Conservation (phyloP, 1,139 yeast genomes). For the Hemisphaericaspora lyxosophila region DNA sequence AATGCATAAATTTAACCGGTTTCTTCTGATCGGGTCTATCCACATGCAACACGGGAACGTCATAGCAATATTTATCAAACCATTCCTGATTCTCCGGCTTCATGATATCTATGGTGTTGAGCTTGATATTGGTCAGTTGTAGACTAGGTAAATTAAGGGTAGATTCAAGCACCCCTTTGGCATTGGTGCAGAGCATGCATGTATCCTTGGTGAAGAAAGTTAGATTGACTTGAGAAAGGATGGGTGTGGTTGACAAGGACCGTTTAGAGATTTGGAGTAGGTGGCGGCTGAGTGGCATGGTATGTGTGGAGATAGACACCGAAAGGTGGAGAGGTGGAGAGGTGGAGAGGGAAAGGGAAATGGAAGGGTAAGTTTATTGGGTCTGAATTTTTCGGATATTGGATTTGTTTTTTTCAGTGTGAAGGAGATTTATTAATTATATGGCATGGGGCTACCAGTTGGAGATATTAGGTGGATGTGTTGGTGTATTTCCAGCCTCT, state of each 20-base stretch:
- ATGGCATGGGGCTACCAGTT: no score
- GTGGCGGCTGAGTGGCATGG: no score
- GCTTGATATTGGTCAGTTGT: conserved; percentile 27
- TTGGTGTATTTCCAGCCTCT: no score
- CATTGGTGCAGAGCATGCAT: conserved; percentile 78
- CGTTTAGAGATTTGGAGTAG: no score
- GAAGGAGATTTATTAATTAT: no score
- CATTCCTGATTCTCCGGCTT: conserved; percentile 65
- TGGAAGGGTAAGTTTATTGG: no score
- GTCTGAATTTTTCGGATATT: no score
- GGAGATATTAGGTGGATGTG: no score
- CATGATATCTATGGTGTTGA: conserved; percentile 64
- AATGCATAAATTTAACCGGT: conserved; percentile 74
- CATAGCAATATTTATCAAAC: conserved; percentile 84
- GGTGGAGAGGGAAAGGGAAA: no score
- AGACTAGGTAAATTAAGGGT: conserved; percentile 32
- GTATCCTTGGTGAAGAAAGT: conserved; percentile 76
- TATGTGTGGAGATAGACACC: no score
- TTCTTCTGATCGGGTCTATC: conserved; percentile 47
- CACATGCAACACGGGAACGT: conserved; percentile 85
- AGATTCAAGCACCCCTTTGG: conserved; percentile 52
- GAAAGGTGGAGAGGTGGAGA: no score
- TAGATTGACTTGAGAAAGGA: conserved; percentile 19
- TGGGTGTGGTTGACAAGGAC: neutral
- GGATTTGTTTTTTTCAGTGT: no score